Conservation (phyloP, 768 basidiomycete species). For the Chalciporus piperatus region DNA sequence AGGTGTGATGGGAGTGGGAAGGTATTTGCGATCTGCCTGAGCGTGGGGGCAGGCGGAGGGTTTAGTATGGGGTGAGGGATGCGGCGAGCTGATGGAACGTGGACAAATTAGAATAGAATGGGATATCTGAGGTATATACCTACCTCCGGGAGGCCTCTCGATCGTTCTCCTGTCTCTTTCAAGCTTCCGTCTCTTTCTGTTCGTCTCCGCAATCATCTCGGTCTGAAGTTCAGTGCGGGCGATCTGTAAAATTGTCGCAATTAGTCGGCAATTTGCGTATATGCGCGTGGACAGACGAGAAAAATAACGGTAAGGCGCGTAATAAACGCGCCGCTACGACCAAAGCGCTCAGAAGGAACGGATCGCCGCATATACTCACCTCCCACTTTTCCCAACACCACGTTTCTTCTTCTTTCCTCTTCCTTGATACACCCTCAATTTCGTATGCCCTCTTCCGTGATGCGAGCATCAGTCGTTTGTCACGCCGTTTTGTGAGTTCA, state of each 20-base stretch:
- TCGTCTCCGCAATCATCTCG: constrained; percentile 87
- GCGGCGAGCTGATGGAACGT: constrained; percentile 46
- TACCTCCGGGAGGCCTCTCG: constrained; percentile 76
- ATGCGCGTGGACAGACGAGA: neutral
- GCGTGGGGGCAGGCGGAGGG: constrained; percentile 53
- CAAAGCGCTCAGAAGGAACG: neutral
- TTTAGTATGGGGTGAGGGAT: constrained; percentile 56
- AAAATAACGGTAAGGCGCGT: constrained; percentile 1
- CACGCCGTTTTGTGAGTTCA: constrained; percentile 73
- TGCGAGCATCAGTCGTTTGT: constrained; percentile 80
- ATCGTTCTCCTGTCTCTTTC: constrained; percentile 81
- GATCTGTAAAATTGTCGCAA: constrained; percentile 41
- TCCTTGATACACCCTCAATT: constrained; percentile 56
- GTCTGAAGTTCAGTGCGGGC: constrained; percentile 78
- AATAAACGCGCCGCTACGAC: neutral
- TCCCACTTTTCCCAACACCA: constrained; percentile 92
- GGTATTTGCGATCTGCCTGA: constrained; percentile 65
- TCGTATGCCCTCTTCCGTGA: constrained; percentile 71
- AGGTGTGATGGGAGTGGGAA: constrained; percentile 44
- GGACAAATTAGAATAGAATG: constrained; percentile 1
- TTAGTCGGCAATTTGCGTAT: constrained; percentile 5
- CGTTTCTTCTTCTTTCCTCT: constrained; percentile 66
- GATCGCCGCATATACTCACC: constrained; percentile 40
- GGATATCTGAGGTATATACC: constrained; percentile 23
- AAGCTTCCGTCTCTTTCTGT: constrained; percentile 77